phyloP scores from a whole-genome alignment of 2,329 filamentous ascomycete species.

The Pseudocercospora ulei region DNA sequence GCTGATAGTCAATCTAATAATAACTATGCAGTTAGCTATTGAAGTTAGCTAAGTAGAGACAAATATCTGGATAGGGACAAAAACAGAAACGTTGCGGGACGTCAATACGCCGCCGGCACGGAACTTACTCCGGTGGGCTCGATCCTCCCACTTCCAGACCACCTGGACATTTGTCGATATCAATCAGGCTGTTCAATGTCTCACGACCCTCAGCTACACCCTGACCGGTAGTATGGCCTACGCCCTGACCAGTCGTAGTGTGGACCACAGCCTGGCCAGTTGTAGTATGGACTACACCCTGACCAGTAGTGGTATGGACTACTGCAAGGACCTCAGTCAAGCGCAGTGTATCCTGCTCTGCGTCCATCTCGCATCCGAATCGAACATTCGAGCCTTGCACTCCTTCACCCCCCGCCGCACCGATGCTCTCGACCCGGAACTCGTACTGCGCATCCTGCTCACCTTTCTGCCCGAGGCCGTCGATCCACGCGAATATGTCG shows the following conservation, averaged over 20 bases:
- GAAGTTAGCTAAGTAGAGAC: too few species aligned
- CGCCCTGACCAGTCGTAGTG: not conserved
- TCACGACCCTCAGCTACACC: not conserved
- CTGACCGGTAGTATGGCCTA: not conserved
- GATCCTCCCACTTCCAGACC: too few species aligned
- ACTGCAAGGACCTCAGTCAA: conserved; percentile 45
- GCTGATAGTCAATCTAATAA: too few species aligned
- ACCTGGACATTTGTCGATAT: too few species aligned
- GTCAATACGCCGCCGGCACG: too few species aligned
- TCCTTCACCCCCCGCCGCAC: conserved; percentile 50
- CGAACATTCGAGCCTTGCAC: conserved; percentile 50
- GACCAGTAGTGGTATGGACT: conserved; percentile 15
- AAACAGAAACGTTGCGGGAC: too few species aligned
- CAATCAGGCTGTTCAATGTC: conserved; percentile 1
- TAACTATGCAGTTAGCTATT: too few species aligned
- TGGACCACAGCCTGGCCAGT: conserved; percentile 27
- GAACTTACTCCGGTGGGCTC: too few species aligned
- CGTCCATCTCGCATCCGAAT: conserved; percentile 56
- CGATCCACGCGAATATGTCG: conserved; percentile 53
- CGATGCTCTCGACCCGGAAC: conserved; percentile 52
- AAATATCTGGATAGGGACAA: too few species aligned
- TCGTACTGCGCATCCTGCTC: conserved; percentile 62
- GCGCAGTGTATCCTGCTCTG: conserved; percentile 65
- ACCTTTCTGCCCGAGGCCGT: conserved; percentile 66
- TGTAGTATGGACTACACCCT: not conserved